Percentiles rank a stretch among this genome's conserved stretches.
phyloP scores from a whole-genome alignment of 108 stramenopile species.

The Cyclotella baltica region DNA sequence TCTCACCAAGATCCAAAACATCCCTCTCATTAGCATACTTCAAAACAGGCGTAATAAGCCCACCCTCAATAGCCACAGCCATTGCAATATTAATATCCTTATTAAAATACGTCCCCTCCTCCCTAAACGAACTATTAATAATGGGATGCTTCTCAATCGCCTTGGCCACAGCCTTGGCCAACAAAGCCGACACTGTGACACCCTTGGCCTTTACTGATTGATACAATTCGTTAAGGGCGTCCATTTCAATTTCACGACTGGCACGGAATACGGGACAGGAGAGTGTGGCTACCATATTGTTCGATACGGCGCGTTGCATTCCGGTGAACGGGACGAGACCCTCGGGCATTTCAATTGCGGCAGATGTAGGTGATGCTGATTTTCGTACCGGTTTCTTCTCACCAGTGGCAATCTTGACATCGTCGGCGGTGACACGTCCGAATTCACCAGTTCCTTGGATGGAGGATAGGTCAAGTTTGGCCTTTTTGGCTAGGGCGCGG shows the following conservation, averaged over 20 bases:
- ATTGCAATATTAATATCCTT: constrained; percentile 97
- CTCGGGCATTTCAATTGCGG: constrained; percentile 77
- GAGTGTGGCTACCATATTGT: constrained; percentile 97
- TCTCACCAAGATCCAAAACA: constrained; percentile 87
- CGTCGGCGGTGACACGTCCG: constrained; percentile 93
- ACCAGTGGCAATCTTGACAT: constrained; percentile 92
- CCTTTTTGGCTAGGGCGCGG: constrained; percentile 84
- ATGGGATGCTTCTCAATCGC: constrained; percentile 96
- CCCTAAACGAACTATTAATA: constrained; percentile 92
- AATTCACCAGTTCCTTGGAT: constrained; percentile 93
- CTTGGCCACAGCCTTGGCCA: constrained; percentile 95
- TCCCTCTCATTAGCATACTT: constrained; percentile 92
- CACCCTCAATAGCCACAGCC: constrained; percentile 99
- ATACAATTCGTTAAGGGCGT: constrained; percentile 94
- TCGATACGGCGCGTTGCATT: constrained; percentile 97
- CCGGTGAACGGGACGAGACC: constrained; percentile 94
- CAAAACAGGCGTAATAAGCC: constrained; percentile 96
- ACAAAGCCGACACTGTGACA: constrained; percentile 92
- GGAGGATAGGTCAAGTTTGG: constrained; percentile 84
- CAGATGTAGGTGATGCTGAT: constrained; percentile 52
- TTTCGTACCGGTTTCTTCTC: constrained; percentile 85
- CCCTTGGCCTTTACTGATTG: constrained; percentile 91
- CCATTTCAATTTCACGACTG: constrained; percentile 91
- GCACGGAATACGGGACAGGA: constrained; percentile 94
- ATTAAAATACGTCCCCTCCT: constrained; percentile 88